Percentiles rank a stretch among this genome's conserved stretches.
phyloP scores from a whole-genome alignment of 108 stramenopile species.

The Cylindrotheca closterium region DNA sequence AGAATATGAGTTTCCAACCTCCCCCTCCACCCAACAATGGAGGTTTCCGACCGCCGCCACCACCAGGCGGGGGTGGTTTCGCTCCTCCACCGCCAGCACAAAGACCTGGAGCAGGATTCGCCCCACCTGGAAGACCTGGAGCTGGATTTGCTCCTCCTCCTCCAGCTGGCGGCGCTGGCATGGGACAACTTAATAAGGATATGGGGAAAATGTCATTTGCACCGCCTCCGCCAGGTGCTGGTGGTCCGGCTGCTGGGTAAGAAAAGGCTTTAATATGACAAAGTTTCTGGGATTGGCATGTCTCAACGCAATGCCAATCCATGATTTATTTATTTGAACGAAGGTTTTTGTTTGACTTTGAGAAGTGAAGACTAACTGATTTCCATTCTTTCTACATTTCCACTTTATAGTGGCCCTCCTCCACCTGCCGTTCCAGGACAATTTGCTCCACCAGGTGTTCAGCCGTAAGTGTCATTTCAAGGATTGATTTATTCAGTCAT shows the following conservation, averaged over 20 bases:
- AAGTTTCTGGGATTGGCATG: too few relatives aligned
- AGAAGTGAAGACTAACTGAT: too few relatives aligned
- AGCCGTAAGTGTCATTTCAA: background rate
- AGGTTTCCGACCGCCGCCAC: slow-evolving; percentile 32
- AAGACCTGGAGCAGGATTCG: slow-evolving; percentile 23
- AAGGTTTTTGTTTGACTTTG: too few relatives aligned
- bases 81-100: slow-evolving; percentile 34
- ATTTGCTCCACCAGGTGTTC: background rate
- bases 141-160: slow-evolving; percentile 41
- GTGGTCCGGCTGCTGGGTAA: slow-evolving; percentile 7
- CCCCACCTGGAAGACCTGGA: slow-evolving; percentile 25
- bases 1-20: slow-evolving; percentile 27
- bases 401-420: background rate
- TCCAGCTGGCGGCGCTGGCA: slow-evolving; percentile 20
- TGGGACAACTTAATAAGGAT: slow-evolving; percentile 44
- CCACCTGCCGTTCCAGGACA: background rate
- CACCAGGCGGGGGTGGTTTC: slow-evolving; percentile 25
- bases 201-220: slow-evolving; percentile 54
- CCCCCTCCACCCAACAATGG: slow-evolving; percentile 31
- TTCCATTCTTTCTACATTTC: too few relatives aligned
- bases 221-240: slow-evolving; percentile 22
- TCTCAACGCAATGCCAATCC: too few relatives aligned
- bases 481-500: too few relatives aligned
- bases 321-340: too few relatives aligned
- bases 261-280: too few relatives aligned